Base-by-base conservation (phyloP, 805 yeast genomes). In the Barnettozyma sucrosica region DNA sequence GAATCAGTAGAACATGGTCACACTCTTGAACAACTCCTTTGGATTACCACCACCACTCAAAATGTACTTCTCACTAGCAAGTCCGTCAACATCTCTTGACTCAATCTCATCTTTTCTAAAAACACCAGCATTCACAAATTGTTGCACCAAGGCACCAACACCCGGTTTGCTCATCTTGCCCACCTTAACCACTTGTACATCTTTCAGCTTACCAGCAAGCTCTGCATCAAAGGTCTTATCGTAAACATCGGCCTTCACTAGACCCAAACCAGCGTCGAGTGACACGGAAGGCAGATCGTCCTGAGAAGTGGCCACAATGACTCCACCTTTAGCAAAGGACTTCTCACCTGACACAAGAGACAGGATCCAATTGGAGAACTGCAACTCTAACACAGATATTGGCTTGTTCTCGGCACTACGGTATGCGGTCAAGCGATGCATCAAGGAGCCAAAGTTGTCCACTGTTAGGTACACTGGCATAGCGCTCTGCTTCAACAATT, bases 381-480 rank as follows among this genome's bases (percentile, higher is more conserved):
- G 89, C 41, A 89, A 73, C 25, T 83, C 76, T 20, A 73, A 70
- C 50, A 81, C 72, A 55, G 79, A 79, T 47, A 89, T 75, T 9
- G 74, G 74, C 36, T 68, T 63, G 66, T 81, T 80, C 21, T 77
- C 69, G 1, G 74, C 64, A 58, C 81, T 75, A 55, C 77, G 75
- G 67, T 89, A 88, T 36, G 67, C 72, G 8, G 95, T 77, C 45
- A 65, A 65, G 5, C 42, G 42, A 21, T 7, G 85, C 73, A 26
- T 66, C 48, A 87, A 66, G 3, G 81, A 79, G 50, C 87, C 81
- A 59, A 88, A 74, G 59, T 85, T 81, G 63, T 89, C 97, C 38
- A 89, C 72, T 3, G 95, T 74, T 38, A 88, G 70, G 44, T 77
- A 69, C 9, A 84, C 83, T 5, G 92, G 90, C 34, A 69, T 63